These are phyloP conservation scores for Podila epigama DNA, from an alignment of 192 early-diverging fungal species.

Conservation along the genomic window DNA sequence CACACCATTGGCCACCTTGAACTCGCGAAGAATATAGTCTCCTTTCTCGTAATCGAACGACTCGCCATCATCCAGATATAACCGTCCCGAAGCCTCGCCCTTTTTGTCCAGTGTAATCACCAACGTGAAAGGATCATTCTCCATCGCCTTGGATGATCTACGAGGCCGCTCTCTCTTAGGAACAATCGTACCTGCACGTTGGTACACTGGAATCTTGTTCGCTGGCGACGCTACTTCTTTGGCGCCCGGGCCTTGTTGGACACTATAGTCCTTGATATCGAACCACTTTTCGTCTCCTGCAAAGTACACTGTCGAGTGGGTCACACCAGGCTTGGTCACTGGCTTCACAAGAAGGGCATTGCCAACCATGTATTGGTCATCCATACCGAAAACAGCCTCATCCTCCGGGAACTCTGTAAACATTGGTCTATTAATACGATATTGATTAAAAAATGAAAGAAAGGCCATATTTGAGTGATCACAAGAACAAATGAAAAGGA, in stretches of 20 bases:
- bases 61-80: conserved; percentile 95
- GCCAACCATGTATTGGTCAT: conserved; percentile 94
- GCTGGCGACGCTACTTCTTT: conserved; percentile 68
- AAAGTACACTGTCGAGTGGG: conserved; percentile 74
- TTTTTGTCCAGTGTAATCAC: conserved; percentile 76
- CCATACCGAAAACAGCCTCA: conserved; percentile 77
- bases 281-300: conserved; percentile 73
- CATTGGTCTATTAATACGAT: conserved; percentile 91
- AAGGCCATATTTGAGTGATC: not conserved
- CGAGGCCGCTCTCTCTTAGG: conserved; percentile 86
- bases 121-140: conserved; percentile 90
- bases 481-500: too few relatives aligned
- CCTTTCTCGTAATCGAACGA: conserved; percentile 74
- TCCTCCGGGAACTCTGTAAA: conserved; percentile 88
- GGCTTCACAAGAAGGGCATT: conserved; percentile 76
- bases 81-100: conserved; percentile 73
- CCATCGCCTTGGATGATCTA: conserved; percentile 80
- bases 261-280: conserved; percentile 68
- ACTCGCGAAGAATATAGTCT: conserved; percentile 66
- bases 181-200: conserved; percentile 91
- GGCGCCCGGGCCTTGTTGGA: conserved; percentile 34
- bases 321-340: conserved; percentile 64
- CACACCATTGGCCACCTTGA: conserved; percentile 58
- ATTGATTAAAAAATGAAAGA: too few relatives aligned
- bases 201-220: conserved; percentile 84